These are phyloP conservation scores for Aegilops tauschii DNA, from an alignment of 176 grass and related monocot genomes.

Conservation along the genomic window DNA sequence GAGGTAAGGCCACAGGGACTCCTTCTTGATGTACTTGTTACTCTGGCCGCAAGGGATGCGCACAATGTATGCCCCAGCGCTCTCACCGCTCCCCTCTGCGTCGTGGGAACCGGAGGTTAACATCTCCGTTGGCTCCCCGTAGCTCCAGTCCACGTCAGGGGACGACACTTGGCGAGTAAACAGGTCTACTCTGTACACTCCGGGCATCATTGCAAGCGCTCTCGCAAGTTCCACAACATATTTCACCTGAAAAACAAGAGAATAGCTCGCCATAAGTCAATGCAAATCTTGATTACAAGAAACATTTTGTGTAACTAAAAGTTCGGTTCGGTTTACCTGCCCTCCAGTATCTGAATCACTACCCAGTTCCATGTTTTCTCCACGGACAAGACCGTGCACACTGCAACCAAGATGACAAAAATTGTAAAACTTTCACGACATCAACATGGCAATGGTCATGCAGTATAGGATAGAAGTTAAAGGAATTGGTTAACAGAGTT, in stretches of 20 bases:
- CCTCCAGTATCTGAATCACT: slow-evolving; percentile 94
- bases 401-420: slow-evolving; percentile 31
- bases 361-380: slow-evolving; percentile 98
- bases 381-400: slow-evolving; percentile 87
- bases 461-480: background rate
- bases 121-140: slow-evolving; percentile 95
- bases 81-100: slow-evolving; percentile 68
- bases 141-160: slow-evolving; percentile 96
- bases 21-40: slow-evolving; percentile 75
- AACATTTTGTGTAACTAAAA: background rate
- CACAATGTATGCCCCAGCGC: slow-evolving; percentile 81
- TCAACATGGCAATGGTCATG: background rate
- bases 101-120: slow-evolving; percentile 59
- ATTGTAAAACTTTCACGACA: background rate
- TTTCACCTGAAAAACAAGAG: slow-evolving; percentile 56
- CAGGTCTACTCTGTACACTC: slow-evolving; percentile 86
- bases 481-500: background rate
- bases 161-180: slow-evolving; percentile 95
- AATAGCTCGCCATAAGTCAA: background rate
- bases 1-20: slow-evolving; percentile 83
- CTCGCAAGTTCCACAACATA: slow-evolving; percentile 94
- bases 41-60: slow-evolving; percentile 79
- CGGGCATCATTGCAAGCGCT: slow-evolving; percentile 90
- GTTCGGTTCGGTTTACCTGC: slow-evolving; percentile 55
- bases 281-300: background rate